Evolutionary conservation across 768 basidiomycete genomes (phyloP), one percentile per base, ranked within the genome.

Genomic region (Hygrophorus pudorinus): DNA sequence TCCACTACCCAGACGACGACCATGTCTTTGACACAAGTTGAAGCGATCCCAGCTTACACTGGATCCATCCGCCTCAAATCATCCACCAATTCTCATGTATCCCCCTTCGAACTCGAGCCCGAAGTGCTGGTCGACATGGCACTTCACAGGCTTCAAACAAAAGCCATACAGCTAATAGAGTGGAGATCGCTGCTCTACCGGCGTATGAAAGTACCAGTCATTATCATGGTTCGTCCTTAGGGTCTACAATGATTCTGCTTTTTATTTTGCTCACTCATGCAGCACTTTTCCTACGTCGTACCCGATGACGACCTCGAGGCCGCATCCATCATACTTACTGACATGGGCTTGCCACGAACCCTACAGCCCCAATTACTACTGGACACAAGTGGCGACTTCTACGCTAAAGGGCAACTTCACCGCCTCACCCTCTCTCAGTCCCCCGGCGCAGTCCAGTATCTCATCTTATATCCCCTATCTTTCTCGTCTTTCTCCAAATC

Each of bases 241-340:
- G 10, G 7, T 24, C 24, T 43, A 36, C 34, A 38, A 36, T 31
- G 44, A 29, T 33, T 41, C 21, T 33, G 30, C 18, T 14, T 29
- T 37, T 14, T n/a, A 45, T 20, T 24, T 2, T n/a, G 6, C 21
- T 28, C 5, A 20, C 33, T 43, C 36, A 18, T 44, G 21, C 31
- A 59, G 59, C 29, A 60, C 46, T 57, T 46, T 44, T 53, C 55
- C 12, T 58, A 54, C 18, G 34, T 62, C 14, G 52, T 62, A n/a
- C 52, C 51, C 29, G 53, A 60, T 33, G 47, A 53, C 10, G 45
- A 50, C 12, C 35, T 59, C 16, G 29, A 44, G 34, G 16, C 38
- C 28, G 60, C 57, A 14, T 59, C 60, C 2, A 45, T 21, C 28
- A 50, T 51, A 41, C 51, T 59, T 28, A 44, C 52, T 20, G 35